phyloP scores from a whole-genome alignment of 305 asterid genomes.

The Fraxinus sp. region DNA sequence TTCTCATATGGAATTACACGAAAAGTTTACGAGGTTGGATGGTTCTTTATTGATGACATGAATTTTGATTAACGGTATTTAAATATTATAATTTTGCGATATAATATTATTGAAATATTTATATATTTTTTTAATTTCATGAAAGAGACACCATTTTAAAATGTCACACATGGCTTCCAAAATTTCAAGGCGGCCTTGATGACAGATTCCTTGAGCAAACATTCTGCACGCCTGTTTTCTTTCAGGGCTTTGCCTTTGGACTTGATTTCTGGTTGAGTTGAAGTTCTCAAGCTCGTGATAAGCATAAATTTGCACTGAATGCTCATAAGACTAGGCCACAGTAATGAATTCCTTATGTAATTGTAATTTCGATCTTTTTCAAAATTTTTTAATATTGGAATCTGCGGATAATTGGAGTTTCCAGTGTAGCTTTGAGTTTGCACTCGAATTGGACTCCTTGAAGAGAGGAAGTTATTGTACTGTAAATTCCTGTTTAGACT shows the following conservation, averaged over 20 bases:
- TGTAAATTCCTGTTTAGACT: slow-evolving; percentile 12
- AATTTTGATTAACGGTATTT: too few species aligned
- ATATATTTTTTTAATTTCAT: too few species aligned
- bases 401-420: neutral
- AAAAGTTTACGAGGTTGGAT: too few species aligned
- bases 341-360: slow-evolving; percentile 1
- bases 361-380: slow-evolving; percentile 10
- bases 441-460: slow-evolving; percentile 5
- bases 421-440: neutral
- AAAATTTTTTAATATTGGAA: neutral
- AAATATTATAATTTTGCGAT: too few species aligned
- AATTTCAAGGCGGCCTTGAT: too few species aligned
- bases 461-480: neutral
- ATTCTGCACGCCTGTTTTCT: slow-evolving; percentile 43
- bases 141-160: too few species aligned
- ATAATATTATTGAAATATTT: too few species aligned
- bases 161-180: too few species aligned
- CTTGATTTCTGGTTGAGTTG: slow-evolving; percentile 17
- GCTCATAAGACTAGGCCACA: slow-evolving; percentile 4
- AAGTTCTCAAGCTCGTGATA: neutral
- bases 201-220: slow-evolving; percentile 59
- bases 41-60: too few species aligned
- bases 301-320: slow-evolving; percentile 14
- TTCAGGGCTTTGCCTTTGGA: slow-evolving; percentile 23
- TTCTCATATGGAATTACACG: too few species aligned